Evolutionary conservation across 305 asterid species (phyloP), one percentile per base, ranked within the genome.

Genomic region (Fraxinus sp.): DNA sequence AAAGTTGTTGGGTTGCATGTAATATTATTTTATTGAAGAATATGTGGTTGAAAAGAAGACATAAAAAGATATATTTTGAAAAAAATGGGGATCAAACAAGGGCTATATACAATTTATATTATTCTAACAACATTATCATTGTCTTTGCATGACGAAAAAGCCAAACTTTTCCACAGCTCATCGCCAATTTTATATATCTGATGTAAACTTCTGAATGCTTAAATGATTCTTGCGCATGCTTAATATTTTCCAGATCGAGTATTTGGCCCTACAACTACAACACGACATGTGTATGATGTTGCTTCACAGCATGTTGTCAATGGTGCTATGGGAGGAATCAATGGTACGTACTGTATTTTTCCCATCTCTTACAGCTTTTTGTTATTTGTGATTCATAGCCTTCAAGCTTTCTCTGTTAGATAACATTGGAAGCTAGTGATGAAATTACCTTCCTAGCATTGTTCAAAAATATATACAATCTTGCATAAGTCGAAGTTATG

Each of bases 241-340:
- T 82, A 70, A 59, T 35, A 33, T 76, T 84, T 70, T 83, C 43
- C 96, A 97, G 99, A 97, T 91, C 93, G 95, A 77, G 99, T 97
- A 43, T 97, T 97, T 91, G 98, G 99, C 77, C 98, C 99, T 74
- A 97, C 98, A n/a, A 97, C 99, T 79, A 97, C 99, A 80, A 97
- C 99, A 26, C 93, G 98, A 85, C 98, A 93, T 88, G 98, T 95
- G 77, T 97, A 97, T 86, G 99, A 97, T 89, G 88, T 95, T 90
- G 97, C 98, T 87, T 95, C 97, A 37, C 99, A 97, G 78, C 94
- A 93, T 87, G 94, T 90, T 79, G 91, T 97, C 84, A 85, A 90
- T 88, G 99, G 99, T 86, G 88, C 97, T 84, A 95, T 97, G 99
- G 97, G 92, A 86, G 99, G 99, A 85, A 82, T 97, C 87, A 95